Evolutionary conservation across 805 yeast genomes (phyloP).

Genomic region (Ogataea pini): DNA sequence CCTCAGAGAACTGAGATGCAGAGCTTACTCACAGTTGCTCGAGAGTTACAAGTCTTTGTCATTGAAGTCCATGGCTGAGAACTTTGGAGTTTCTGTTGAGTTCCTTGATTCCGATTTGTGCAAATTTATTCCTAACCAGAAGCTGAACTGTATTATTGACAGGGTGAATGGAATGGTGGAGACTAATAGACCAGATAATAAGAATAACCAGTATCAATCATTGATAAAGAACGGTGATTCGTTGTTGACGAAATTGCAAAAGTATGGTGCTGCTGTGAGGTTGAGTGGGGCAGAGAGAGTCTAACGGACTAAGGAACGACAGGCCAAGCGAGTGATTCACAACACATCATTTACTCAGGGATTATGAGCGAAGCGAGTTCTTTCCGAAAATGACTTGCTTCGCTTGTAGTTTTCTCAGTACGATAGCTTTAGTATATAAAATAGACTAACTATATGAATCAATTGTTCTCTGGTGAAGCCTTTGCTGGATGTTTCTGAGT

Average conservation of each 20-base stretch:
- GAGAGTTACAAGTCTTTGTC: conserved; percentile 93
- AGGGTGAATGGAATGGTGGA: conserved; percentile 93
- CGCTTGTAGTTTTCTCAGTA: too few relatives aligned
- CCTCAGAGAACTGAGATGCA: conserved; percentile 89
- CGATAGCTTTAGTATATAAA: not conserved
- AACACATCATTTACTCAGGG: too few relatives aligned
- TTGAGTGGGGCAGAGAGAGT: conserved; percentile 87
- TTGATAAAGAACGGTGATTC: conserved; percentile 92
- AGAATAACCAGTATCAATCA: conserved; percentile 87
- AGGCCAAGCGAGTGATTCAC: too few relatives aligned
- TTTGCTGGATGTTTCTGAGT: not conserved
- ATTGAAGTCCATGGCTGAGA: conserved; percentile 88
- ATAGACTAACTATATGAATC: conserved; percentile 2
- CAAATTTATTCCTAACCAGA: conserved; percentile 88
- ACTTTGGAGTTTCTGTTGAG: conserved; percentile 85
- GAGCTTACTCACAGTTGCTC: conserved; percentile 89
- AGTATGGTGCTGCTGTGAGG: conserved; percentile 96
- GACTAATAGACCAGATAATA: conserved; percentile 95
- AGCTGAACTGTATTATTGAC: conserved; percentile 93
- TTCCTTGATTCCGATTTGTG: conserved; percentile 87
- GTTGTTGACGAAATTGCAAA: conserved; percentile 89
- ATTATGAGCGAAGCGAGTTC: too few relatives aligned
- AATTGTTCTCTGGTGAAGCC: not conserved
- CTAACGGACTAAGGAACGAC: conserved; percentile 11
- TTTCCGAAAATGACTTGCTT: too few relatives aligned